Evolutionary conservation across 176 grass and related monocot genomes (phyloP).

Genomic region (Aegilops umbellulata): DNA sequence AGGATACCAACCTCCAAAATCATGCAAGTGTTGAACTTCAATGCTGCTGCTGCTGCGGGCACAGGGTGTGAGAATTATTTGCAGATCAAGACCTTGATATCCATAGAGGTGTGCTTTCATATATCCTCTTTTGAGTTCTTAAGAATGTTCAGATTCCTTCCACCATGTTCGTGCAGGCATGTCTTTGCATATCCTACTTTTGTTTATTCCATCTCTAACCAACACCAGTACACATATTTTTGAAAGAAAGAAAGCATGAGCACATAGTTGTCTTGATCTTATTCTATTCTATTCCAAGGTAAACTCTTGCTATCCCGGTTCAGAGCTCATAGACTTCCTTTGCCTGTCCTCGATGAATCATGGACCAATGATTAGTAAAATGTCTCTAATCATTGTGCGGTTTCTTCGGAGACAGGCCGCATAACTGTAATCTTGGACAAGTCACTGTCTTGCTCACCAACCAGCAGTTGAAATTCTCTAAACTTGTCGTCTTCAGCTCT

Average conservation of each 20-base stretch:
- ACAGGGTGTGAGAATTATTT: background rate
- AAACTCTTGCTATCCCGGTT: constrained; percentile 36
- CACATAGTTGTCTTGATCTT: background rate
- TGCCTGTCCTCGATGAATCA: constrained; percentile 28
- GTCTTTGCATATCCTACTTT: constrained; percentile 15
- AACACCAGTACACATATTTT: background rate
- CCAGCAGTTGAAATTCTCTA: constrained; percentile 47
- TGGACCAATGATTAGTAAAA: constrained; percentile 38
- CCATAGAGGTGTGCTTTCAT: background rate
- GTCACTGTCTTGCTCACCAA: constrained; percentile 47
- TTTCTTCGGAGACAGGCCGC: constrained; percentile 24
- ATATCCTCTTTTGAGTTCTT: constrained; percentile 24
- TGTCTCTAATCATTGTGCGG: constrained; percentile 46
- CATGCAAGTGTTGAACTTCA: background rate
- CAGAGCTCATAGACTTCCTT: constrained; percentile 35
- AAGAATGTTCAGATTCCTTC: constrained; percentile 50
- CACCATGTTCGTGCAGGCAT: constrained; percentile 53
- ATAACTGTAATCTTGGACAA: constrained; percentile 39
- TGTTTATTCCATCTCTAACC: constrained; percentile 45
- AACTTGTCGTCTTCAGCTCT: constrained; percentile 22
- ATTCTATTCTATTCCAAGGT: constrained; percentile 14
- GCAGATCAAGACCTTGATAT: background rate
- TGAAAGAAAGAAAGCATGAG: constrained; percentile 14
- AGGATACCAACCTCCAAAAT: background rate
- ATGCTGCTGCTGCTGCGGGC: background rate